Conservation (phyloP, 73 alveolate genomes). For the Durusdinium trenchii region DNA sequence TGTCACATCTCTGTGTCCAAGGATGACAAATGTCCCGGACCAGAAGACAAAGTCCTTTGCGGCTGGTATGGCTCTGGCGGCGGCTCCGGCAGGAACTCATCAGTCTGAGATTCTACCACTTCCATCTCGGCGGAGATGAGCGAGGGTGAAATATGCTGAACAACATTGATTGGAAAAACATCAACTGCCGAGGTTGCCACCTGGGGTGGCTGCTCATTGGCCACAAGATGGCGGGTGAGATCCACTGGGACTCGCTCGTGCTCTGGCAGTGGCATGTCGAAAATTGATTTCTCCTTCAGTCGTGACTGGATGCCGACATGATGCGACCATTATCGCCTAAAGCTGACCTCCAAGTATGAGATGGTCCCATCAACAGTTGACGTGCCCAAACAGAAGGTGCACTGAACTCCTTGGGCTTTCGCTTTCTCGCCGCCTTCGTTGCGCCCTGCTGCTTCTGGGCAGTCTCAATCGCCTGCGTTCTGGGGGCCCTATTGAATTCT, state of each 20-base stretch:
- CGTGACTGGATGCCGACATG: neutral
- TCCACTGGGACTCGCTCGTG: conserved; percentile 89
- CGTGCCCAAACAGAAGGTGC: neutral
- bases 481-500: neutral
- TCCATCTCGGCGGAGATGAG: conserved; percentile 66
- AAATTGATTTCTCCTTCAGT: conserved; percentile 63
- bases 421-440: conserved; percentile 32
- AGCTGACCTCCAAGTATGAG: too few species aligned
- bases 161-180: neutral
- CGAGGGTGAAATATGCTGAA: neutral
- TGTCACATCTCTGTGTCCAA: too few species aligned
- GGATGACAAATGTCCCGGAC: too few species aligned
- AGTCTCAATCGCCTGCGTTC: conserved; percentile 60
- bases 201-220: conserved; percentile 59
- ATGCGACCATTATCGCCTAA: too few species aligned
- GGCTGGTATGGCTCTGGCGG: conserved; percentile 98
- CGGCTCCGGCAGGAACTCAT: conserved; percentile 98
- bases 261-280: conserved; percentile 95
- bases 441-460: conserved; percentile 71
- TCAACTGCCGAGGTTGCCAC: neutral
- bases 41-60: conserved; percentile 98
- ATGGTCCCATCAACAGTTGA: neutral
- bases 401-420: conserved; percentile 31
- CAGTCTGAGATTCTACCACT: conserved; percentile 98
- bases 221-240: conserved; percentile 73